These are phyloP conservation scores for Tulasnella sp. DNA, from an alignment of 768 basidiomycete genomes.

Conservation along the genomic window DNA sequence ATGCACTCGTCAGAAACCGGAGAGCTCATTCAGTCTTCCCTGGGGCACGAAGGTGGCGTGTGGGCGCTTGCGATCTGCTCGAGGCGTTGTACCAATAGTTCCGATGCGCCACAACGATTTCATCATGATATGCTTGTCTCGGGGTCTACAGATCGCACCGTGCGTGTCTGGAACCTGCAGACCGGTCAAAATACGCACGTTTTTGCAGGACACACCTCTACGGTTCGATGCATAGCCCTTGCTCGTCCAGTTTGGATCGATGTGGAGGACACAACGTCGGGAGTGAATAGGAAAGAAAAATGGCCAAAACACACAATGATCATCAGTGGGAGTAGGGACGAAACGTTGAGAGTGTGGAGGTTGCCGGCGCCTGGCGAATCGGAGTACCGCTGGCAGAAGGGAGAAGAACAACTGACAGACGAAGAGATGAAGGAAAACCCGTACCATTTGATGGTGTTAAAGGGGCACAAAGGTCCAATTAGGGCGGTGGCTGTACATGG, in stretches of 20 bases:
- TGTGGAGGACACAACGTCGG: conserved; percentile 61
- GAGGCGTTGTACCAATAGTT: conserved; percentile 20
- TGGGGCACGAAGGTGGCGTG: conserved; percentile 36
- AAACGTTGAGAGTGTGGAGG: conserved; percentile 55
- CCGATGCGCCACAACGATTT: conserved; percentile 35
- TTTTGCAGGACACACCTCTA: conserved; percentile 95
- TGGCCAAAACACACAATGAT: conserved; percentile 61
- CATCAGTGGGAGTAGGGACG: conserved; percentile 62
- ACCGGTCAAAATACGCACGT: conserved; percentile 79
- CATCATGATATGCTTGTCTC: conserved; percentile 47
- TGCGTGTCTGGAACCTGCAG: conserved; percentile 79
- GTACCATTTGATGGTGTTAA: conserved; percentile 71
- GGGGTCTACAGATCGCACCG: conserved; percentile 87
- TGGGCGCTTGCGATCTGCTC: conserved; percentile 34
- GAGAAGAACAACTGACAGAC: conserved; percentile 25
- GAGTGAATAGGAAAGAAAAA: conserved; percentile 53
- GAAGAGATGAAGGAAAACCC: conserved; percentile 76
- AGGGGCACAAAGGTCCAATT: conserved; percentile 89
- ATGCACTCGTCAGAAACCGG: conserved; percentile 86
- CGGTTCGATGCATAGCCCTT: conserved; percentile 89
- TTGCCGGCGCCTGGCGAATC: conserved; percentile 58
- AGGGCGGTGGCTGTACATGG: conserved; percentile 86
- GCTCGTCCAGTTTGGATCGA: conserved; percentile 86
- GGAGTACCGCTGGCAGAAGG: conserved; percentile 58
- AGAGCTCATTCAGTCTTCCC: conserved; percentile 48